A percentile compares a stretch with the other conserved stretches of the same genome.
These are phyloP conservation scores for Cercospora beticola DNA, from an alignment of 2,329 filamentous ascomycete genomes.

Conservation along the genomic window DNA sequence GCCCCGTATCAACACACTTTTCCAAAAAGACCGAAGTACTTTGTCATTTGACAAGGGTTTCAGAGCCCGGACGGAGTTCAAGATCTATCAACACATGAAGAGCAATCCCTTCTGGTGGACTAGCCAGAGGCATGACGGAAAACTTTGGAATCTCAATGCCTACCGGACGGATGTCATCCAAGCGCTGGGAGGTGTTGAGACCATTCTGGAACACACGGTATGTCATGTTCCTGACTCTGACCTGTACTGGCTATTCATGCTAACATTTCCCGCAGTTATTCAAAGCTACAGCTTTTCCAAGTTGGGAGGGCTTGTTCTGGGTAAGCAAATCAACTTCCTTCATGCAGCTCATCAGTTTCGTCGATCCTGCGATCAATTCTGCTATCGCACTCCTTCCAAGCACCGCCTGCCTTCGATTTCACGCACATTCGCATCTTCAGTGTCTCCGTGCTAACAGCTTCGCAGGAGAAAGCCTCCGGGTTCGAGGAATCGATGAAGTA, in stretches of 20 bases:
- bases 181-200: slow-evolving; percentile 92
- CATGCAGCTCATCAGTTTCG: neutral
- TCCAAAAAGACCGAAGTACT: slow-evolving; percentile 97
- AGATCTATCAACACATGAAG: slow-evolving; percentile 98
- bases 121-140: slow-evolving; percentile 92
- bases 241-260: slow-evolving; percentile 67
- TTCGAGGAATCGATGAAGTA: slow-evolving; percentile 76
- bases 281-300: slow-evolving; percentile 94
- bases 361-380: neutral
- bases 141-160: slow-evolving; percentile 78
- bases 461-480: slow-evolving; percentile 20
- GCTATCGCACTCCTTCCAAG: neutral
- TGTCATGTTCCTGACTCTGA: slow-evolving; percentile 69
- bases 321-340: slow-evolving; percentile 22
- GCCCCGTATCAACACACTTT: slow-evolving; percentile 95
- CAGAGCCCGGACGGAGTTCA: slow-evolving; percentile 92
- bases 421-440: neutral
- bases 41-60: slow-evolving; percentile 98
- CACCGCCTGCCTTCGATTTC: neutral
- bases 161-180: slow-evolving; percentile 98
- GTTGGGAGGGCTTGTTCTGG: slow-evolving; percentile 96
- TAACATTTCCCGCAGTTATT: slow-evolving; percentile 51
- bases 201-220: slow-evolving; percentile 69
- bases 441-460: slow-evolving; percentile 33
- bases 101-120: slow-evolving; percentile 99